These are phyloP conservation scores for Starmerella stellata DNA, from an alignment of 805 yeast species.

Conservation along the genomic window DNA sequence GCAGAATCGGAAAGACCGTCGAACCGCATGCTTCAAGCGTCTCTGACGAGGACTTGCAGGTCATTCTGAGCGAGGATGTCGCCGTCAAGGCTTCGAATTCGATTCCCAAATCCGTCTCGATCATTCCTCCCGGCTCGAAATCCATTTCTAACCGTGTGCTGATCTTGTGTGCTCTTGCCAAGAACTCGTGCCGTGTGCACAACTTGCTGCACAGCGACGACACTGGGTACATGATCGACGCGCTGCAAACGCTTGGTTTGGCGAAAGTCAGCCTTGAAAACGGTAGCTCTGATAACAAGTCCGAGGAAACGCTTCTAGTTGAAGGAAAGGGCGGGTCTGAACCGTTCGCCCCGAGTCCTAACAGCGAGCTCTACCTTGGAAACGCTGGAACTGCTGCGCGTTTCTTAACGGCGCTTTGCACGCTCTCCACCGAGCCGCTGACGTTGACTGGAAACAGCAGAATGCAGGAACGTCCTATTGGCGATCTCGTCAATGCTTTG, in stretches of 20 bases:
- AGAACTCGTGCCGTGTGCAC: conserved; percentile 63
- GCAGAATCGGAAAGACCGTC: conserved; percentile 71
- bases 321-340: conserved; percentile 69
- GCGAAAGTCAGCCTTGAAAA: conserved; percentile 71
- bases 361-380: conserved; percentile 65
- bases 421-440: conserved; percentile 30
- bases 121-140: conserved; percentile 90
- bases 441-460: conserved; percentile 82
- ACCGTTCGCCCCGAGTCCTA: conserved; percentile 31
- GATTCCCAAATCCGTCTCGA: conserved; percentile 22
- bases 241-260: conserved; percentile 61
- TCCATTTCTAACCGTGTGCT: conserved; percentile 92
- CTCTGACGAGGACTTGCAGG: conserved; percentile 58
- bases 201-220: conserved; percentile 91
- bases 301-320: conserved; percentile 63
- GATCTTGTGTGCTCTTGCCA: conserved; percentile 77
- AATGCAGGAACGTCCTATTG: conserved; percentile 95
- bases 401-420: conserved; percentile 77
- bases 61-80: conserved; percentile 68
- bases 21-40: conserved; percentile 78
- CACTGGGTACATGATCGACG: conserved; percentile 83
- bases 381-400: conserved; percentile 98
- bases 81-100: conserved; percentile 29
- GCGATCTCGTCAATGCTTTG: conserved; percentile 85
- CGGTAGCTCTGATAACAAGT: no score